Evolutionary conservation across 2,329 filamentous ascomycete genomes (phyloP), one percentile per base, ranked within the genome.

Genomic region (Colletotrichum karsti): DNA sequence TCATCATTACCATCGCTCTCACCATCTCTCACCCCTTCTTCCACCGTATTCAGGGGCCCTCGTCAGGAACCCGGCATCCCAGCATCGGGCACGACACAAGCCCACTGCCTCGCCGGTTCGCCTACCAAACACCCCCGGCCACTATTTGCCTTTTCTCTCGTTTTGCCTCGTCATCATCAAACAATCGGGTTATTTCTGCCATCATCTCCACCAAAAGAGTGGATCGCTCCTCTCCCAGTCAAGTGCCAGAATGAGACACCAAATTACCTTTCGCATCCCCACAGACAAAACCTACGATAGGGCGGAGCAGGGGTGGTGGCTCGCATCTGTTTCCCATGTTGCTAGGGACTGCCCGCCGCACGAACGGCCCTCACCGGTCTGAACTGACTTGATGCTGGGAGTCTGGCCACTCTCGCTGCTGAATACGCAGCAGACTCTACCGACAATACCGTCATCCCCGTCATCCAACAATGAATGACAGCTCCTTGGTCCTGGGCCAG

Each of bases 101-200:
- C 20, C 48, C 28, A 28, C 18, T 54, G 41, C 30, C 59, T 56
- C 22, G 24, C 63, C 30, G 42, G 28, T 59, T 57, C 41, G 42
- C 59, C 59, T 35, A 24, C 18, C 51, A 30, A 37, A 30, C 12
- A 13, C 37, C 51, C 58, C 58, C 37, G 44, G 46, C 24, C 9
- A 58, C 60, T 50, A 55, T 68, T 67, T 68, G 61, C 44, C 65
- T 68, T 68, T 68, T 54, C 33, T 33, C 53, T 59, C 54, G 65
- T 68, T 65, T 65, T 58, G 65, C 65, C 65, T 68, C 39, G 65
- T 68, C 65, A 42, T 68, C 65, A 65, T 68, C 60, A 68, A 68
- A 68, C 65, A 65, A 68, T 65, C 65, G 65, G 65, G 65, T 65
- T 68, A 64, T 68, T 68, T 68, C 61, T 68, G 53, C 65, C 65